Conservation (phyloP, 164 flowering plant genomes). For the Macadamia tetraphylla region DNA sequence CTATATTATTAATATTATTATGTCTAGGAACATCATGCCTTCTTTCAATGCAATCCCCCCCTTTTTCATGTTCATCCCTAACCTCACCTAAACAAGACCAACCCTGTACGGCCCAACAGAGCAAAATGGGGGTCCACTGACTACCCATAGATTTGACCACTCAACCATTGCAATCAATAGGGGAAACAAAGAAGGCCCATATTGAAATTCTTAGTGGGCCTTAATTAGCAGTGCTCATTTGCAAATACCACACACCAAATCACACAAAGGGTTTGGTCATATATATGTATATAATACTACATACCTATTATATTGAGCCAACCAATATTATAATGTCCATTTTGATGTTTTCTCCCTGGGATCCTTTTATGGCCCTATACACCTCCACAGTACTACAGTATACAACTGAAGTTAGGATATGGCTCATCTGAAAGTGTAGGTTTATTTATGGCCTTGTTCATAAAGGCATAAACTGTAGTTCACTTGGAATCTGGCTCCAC, state of each 20-base stretch:
- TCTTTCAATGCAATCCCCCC: background rate
- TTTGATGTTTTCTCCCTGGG: no score
- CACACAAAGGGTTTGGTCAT: slow-evolving; percentile 4
- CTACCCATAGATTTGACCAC: slow-evolving; percentile 14
- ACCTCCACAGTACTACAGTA: no score
- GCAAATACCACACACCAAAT: no score
- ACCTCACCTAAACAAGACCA: slow-evolving; percentile 9
- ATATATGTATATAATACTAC: background rate
- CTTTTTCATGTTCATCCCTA: no score
- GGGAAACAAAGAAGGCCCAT: slow-evolving; percentile 20
- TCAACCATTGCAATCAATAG: slow-evolving; percentile 21
- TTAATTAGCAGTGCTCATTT: background rate
- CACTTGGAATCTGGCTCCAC: no score
- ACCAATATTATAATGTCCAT: background rate
- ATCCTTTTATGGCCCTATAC: no score
- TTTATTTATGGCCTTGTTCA: no score
- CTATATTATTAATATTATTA: no score
- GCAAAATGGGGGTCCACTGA: slow-evolving; percentile 32
- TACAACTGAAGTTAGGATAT: no score
- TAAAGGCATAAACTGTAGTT: no score
- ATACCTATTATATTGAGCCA: slow-evolving; percentile 9
- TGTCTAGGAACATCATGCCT: background rate
- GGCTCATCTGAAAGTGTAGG: no score
- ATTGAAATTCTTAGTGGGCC: slow-evolving; percentile 13
- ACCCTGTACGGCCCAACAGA: slow-evolving; percentile 24